Evolutionary conservation across 805 yeast species (phyloP), one percentile per base, ranked within the genome.

Genomic region (Pichia manshurica): DNA sequence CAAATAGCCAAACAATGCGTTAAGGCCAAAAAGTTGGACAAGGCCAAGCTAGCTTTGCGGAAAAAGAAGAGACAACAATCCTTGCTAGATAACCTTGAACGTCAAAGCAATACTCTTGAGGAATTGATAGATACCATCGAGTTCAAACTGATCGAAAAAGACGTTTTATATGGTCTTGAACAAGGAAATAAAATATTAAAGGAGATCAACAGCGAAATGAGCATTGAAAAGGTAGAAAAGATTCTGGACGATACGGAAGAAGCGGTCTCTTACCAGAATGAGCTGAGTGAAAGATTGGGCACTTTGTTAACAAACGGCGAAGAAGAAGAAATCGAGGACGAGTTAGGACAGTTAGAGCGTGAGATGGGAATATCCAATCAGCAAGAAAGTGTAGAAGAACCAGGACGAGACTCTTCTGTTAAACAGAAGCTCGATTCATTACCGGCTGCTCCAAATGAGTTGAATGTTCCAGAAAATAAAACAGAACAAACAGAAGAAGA

Each of bases 81-180:
- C 33, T 67, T 85, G n/a, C 68, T 91, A 2, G 68, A 68, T 21
- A 83, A 82, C 54, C 84, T 96, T 0, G 84, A 81, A 34, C 79
- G 75, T 38, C 99, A 93, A 65, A 69, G 90, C 28, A 83, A 81
- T 48, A 84, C 85, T 34, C 65, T 93, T 33, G 97, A 91, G 62
- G 76, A 79, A 50, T 75, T 93, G 63, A 84, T 87, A 8, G 76
- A 81, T 20, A 82, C 82, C 9, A 84, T 93, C 33, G 98, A 93
- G 65, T 89, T 88, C 68, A 91, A 95, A 58, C 67, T 87, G 49
- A 81, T 93, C 29, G 98, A 93, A 61, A 79, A 81, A 53, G 96
- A 89, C 57, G 89, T 93, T 37, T 55, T 90, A 3, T 76, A 75
- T 49, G 96, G 97, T 0, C 69, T 93, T 28, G 74, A 81, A 55